Evolutionary conservation across 2,329 filamentous ascomycete species (phyloP).

Genomic region (Colletotrichum euphorbiae): DNA sequence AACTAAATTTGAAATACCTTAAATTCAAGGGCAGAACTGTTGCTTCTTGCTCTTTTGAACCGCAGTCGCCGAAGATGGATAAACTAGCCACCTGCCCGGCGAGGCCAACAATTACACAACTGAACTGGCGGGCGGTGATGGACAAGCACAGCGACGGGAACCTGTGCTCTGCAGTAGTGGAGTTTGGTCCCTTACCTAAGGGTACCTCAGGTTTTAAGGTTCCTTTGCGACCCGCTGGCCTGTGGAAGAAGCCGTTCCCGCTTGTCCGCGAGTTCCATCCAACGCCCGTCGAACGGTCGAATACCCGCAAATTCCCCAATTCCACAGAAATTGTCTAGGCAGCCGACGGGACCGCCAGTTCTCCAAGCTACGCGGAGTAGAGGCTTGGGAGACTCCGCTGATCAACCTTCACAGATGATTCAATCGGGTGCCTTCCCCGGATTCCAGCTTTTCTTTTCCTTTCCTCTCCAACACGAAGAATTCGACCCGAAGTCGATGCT

Average conservation of each 20-base stretch:
- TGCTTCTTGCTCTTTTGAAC: background rate
- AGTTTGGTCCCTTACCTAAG: background rate
- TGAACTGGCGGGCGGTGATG: background rate
- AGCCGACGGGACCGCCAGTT: background rate
- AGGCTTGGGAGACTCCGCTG: constrained; percentile 26
- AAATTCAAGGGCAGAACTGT: background rate
- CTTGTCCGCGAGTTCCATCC: too few relatives aligned
- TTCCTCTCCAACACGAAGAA: background rate
- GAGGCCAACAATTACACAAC: too few relatives aligned
- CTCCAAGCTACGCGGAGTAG: background rate
- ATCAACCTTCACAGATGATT: constrained; percentile 26
- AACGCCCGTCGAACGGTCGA: too few relatives aligned
- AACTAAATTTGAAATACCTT: background rate
- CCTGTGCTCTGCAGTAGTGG: background rate
- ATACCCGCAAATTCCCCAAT: too few relatives aligned
- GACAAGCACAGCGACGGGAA: constrained; percentile 5
- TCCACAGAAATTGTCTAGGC: too few relatives aligned
- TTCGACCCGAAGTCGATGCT: background rate
- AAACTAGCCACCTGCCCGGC: too few relatives aligned
- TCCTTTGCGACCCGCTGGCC: background rate
- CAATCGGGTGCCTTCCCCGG: constrained; percentile 29
- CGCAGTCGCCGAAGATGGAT: too few relatives aligned
- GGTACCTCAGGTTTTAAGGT: background rate
- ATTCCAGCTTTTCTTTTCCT: constrained; percentile 9
- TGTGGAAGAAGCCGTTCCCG: background rate